Evolutionary conservation across 345 rosid species (phyloP).

Genomic region (Aethionema arabicum): DNA sequence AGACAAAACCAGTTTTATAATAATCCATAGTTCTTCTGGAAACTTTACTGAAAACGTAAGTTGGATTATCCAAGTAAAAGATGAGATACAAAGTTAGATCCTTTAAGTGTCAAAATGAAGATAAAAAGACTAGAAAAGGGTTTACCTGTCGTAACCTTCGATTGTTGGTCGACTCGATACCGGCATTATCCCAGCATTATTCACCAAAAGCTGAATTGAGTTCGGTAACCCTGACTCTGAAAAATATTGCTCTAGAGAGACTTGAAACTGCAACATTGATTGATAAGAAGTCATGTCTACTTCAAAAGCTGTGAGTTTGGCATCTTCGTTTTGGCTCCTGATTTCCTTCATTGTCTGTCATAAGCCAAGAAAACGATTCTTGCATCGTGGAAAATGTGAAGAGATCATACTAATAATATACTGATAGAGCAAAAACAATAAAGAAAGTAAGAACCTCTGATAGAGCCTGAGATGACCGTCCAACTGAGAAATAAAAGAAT

Average conservation of each 20-base stretch:
- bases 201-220: slow-evolving; percentile 81
- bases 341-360: slow-evolving; percentile 58
- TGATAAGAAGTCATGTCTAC: slow-evolving; percentile 63
- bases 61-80: neutral
- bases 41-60: neutral
- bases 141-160: slow-evolving; percentile 74
- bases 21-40: neutral
- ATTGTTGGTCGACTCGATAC: slow-evolving; percentile 49
- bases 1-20: neutral
- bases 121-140: slow-evolving; percentile 21
- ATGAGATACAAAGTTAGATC: neutral
- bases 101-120: slow-evolving; percentile 3
- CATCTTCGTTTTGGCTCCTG: slow-evolving; percentile 45
- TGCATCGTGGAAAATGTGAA: neutral
- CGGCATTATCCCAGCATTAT: slow-evolving; percentile 93
- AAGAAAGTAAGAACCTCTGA: slow-evolving; percentile 43
- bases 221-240: slow-evolving; percentile 58
- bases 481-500: slow-evolving; percentile 49
- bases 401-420: neutral
- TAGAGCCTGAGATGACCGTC: slow-evolving; percentile 54
- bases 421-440: neutral
- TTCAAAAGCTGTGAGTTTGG: slow-evolving; percentile 57
- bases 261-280: slow-evolving; percentile 61
- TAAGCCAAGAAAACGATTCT: slow-evolving; percentile 7
- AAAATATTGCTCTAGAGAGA: slow-evolving; percentile 70